phyloP scores from a whole-genome alignment of 2,329 filamentous ascomycete species.

The Catunica adiposa region DNA sequence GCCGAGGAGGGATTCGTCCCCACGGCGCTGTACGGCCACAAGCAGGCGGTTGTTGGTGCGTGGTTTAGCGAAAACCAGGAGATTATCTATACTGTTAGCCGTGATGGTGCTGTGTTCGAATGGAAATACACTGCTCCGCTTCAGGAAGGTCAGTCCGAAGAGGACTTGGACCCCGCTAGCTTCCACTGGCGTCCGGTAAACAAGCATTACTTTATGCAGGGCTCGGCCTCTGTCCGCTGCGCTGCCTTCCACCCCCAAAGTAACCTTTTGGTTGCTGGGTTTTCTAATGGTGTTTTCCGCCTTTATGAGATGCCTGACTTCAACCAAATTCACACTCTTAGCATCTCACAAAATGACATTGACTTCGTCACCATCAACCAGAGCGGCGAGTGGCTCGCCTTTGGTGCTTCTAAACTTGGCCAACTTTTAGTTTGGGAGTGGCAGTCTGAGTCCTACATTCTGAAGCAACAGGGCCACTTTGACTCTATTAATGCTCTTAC shows the following conservation, averaged over 20 bases:
- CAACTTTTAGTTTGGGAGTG: conserved; percentile 98
- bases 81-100: conserved; percentile 87
- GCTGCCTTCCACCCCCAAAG: conserved; percentile 76
- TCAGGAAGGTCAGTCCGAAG: conserved; percentile 42
- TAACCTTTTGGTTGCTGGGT: conserved; percentile 88
- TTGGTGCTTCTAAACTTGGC: conserved; percentile 85
- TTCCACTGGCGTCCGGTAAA: conserved; percentile 84
- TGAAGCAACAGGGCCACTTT: conserved; percentile 96
- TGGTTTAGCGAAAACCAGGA: conserved; percentile 95
- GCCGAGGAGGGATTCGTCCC: conserved; percentile 75
- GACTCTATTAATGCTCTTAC: conserved; percentile 87
- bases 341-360: conserved; percentile 93
- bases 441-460: conserved; percentile 96
- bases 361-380: conserved; percentile 90
- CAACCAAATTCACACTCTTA: conserved; percentile 79
- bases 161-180: conserved; percentile 28
- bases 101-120: conserved; percentile 88
- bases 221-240: conserved; percentile 70
- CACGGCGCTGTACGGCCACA: conserved; percentile 79
- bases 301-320: conserved; percentile 94
- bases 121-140: conserved; percentile 56
- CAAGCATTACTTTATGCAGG: conserved; percentile 86
- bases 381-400: conserved; percentile 90
- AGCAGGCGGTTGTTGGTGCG: conserved; percentile 79
- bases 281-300: conserved; percentile 85